Evolutionary conservation across 2,329 filamentous ascomycete genomes (phyloP).

Genomic region (Aspergillus costaricaensis): DNA sequence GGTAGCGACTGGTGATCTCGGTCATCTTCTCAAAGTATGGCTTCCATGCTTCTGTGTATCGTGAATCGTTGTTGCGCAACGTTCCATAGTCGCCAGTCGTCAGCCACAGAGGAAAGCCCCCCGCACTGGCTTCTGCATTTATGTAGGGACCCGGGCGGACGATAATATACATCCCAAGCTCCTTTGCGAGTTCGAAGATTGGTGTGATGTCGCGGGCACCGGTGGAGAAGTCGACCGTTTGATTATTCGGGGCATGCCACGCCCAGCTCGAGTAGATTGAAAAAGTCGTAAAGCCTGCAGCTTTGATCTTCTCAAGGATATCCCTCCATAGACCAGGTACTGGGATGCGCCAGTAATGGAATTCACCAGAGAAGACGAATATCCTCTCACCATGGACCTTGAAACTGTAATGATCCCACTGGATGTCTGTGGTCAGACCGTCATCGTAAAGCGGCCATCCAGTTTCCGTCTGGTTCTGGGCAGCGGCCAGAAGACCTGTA

Average conservation of each 20-base stretch:
- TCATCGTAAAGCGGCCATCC: slow-evolving; percentile 54
- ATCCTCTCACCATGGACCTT: slow-evolving; percentile 54
- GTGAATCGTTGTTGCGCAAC: slow-evolving; percentile 35
- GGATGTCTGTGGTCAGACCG: slow-evolving; percentile 47
- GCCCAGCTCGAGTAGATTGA: slow-evolving; percentile 53
- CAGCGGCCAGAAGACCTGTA: slow-evolving; percentile 14
- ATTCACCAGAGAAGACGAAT: slow-evolving; percentile 57
- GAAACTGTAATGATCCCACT: slow-evolving; percentile 59
- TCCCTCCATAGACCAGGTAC: slow-evolving; percentile 55
- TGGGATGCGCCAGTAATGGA: slow-evolving; percentile 56
- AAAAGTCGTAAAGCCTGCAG: slow-evolving; percentile 52
- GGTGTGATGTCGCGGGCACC: slow-evolving; percentile 57
- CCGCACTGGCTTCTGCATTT: slow-evolving; percentile 64
- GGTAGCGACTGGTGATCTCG: slow-evolving; percentile 33
- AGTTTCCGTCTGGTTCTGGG: slow-evolving; percentile 16
- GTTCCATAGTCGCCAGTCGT: slow-evolving; percentile 55
- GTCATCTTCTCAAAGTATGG: slow-evolving; percentile 34
- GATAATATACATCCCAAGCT: slow-evolving; percentile 58
- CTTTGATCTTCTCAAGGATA: slow-evolving; percentile 56
- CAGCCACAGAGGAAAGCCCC: slow-evolving; percentile 64
- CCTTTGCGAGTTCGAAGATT: slow-evolving; percentile 56
- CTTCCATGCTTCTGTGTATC: slow-evolving; percentile 34
- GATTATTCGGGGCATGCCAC: slow-evolving; percentile 50
- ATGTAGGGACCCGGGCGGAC: slow-evolving; percentile 63
- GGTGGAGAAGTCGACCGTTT: slow-evolving; percentile 53